Evolutionary conservation across 805 yeast genomes (phyloP).

Genomic region (Debaryomyces tyrocola): DNA sequence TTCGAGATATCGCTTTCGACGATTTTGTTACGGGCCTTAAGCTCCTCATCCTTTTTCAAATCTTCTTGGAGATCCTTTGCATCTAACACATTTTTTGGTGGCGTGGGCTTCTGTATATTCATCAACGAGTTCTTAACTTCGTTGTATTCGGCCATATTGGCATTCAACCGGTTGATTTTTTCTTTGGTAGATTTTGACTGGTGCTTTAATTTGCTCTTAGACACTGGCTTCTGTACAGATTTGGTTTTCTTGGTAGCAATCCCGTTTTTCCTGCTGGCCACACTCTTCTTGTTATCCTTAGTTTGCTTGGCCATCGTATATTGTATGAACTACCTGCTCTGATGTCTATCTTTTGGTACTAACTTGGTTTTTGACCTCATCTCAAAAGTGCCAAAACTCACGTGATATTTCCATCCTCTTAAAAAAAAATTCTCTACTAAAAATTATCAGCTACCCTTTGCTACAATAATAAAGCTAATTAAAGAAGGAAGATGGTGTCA

Average conservation of each 20-base stretch:
- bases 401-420: not conserved
- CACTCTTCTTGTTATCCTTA: no score
- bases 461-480: not conserved
- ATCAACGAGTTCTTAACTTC: conserved; percentile 18
- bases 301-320: no score
- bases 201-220: conserved; percentile 14
- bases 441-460: not conserved
- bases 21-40: conserved; percentile 24
- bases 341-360: no score
- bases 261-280: no score
- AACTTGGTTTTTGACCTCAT: not conserved
- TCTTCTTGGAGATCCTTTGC: conserved; percentile 36
- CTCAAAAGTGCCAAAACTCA: not conserved
- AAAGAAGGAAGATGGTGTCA: conserved; percentile 65
- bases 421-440: not conserved
- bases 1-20: conserved; percentile 42
- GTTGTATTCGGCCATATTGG: conserved; percentile 22
- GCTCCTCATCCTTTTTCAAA: conserved; percentile 36
- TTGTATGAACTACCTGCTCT: no score
- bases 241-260: not conserved
- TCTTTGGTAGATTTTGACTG: conserved; percentile 32
- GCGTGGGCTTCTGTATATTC: conserved; percentile 1
- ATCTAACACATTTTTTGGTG: conserved; percentile 32
- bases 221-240: conserved; percentile 5
- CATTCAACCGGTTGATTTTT: conserved; percentile 34